phyloP scores from a whole-genome alignment of 768 basidiomycete genomes.

The Russula sp. region DNA sequence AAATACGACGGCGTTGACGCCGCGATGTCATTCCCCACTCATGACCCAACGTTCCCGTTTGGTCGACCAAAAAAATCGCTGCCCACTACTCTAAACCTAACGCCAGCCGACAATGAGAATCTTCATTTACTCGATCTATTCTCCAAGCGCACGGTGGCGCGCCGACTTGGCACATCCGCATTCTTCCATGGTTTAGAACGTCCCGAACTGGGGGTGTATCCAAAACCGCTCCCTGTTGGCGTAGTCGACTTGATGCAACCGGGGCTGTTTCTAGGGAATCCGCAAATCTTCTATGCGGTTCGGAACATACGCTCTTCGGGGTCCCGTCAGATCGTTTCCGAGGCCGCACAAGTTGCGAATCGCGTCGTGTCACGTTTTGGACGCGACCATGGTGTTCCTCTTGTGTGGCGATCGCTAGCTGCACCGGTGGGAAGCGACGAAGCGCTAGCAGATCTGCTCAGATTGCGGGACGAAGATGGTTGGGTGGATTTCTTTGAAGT shows the following conservation, averaged over 20 bases:
- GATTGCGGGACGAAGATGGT: slow-evolving; percentile 46
- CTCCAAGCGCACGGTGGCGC: slow-evolving; percentile 16
- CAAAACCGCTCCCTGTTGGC: slow-evolving; percentile 28
- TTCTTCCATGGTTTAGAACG: slow-evolving; percentile 7
- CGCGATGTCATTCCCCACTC: slow-evolving; percentile 39
- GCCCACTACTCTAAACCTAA: slow-evolving; percentile 16
- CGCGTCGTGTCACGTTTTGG: slow-evolving; percentile 73
- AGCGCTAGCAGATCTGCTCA: slow-evolving; percentile 46
- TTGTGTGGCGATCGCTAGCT: slow-evolving; percentile 54
- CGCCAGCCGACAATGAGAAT: slow-evolving; percentile 29
- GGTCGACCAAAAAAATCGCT: slow-evolving; percentile 33
- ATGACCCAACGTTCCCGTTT: slow-evolving; percentile 43
- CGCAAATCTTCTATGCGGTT: slow-evolving; percentile 48
- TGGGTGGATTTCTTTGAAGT: slow-evolving; percentile 43
- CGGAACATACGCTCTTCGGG: slow-evolving; percentile 38
- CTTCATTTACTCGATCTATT: slow-evolving; percentile 38
- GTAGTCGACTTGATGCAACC: slow-evolving; percentile 17
- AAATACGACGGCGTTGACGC: slow-evolving; percentile 69
- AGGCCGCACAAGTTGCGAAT: slow-evolving; percentile 80
- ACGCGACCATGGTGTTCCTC: slow-evolving; percentile 54
- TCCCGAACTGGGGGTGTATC: slow-evolving; percentile 33
- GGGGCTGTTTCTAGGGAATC: slow-evolving; percentile 48
- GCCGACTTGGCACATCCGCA: slow-evolving; percentile 1
- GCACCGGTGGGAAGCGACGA: slow-evolving; percentile 38
- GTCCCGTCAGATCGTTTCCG: slow-evolving; percentile 60